A percentile compares a stretch with the other conserved stretches of the same genome.
phyloP scores from a whole-genome alignment of 2,329 filamentous ascomycete genomes.

The Trichoderma pleuroti region DNA sequence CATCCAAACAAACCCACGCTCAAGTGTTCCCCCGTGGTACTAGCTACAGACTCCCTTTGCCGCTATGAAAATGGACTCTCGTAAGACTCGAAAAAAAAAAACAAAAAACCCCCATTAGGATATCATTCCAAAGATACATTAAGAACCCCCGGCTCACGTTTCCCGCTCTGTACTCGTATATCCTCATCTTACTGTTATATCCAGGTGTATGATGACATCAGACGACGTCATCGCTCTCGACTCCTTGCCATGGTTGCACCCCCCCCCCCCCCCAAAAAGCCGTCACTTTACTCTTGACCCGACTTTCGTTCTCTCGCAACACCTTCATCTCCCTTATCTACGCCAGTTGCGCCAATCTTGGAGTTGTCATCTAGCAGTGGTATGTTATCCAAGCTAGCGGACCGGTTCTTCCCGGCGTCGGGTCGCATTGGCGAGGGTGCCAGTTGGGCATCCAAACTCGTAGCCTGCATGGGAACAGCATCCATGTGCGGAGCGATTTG shows the following conservation, averaged over 20 bases:
- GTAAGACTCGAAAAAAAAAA: background rate
- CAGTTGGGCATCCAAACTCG: conserved; percentile 20
- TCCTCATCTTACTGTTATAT: background rate
- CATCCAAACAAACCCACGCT: background rate
- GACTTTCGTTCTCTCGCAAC: conserved; percentile 47
- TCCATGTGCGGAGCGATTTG: conserved; percentile 32
- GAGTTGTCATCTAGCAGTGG: conserved; percentile 51
- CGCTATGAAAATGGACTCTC: background rate
- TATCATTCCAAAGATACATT: conserved; percentile 7
- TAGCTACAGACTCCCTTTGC: background rate
- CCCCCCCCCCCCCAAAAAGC: too few species aligned
- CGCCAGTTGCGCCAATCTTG: conserved; percentile 36
- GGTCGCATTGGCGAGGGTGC: conserved; percentile 22
- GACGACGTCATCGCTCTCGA: background rate
- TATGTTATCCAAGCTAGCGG: conserved; percentile 49
- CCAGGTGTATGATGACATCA: background rate
- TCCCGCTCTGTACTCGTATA: background rate
- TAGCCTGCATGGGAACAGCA: conserved; percentile 17
- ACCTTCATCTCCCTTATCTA: conserved; percentile 45
- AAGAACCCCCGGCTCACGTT: background rate
- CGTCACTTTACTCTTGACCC: conserved; percentile 15
- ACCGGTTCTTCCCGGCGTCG: conserved; percentile 24
- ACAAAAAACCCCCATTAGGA: background rate
- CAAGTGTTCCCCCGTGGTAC: background rate
- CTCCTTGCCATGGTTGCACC: background rate